phyloP scores from a whole-genome alignment of 2,329 filamentous ascomycete genomes.

The Karstenula rhodostoma region DNA sequence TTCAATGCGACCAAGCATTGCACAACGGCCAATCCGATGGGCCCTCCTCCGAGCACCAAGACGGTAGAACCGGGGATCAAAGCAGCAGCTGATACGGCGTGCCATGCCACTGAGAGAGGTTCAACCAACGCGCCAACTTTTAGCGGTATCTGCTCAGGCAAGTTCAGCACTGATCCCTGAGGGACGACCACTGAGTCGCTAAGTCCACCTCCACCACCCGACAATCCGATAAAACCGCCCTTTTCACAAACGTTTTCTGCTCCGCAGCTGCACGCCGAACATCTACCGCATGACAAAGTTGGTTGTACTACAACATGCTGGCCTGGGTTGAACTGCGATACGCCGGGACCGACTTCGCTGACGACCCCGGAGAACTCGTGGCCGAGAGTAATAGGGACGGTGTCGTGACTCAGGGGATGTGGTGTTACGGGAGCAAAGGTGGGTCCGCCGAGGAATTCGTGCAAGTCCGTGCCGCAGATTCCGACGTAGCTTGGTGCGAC shows the following conservation, averaged over 20 bases:
- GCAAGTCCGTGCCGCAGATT: slow-evolving; percentile 62
- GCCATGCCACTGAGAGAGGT: slow-evolving; percentile 70
- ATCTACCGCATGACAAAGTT: slow-evolving; percentile 65
- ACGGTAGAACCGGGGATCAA: slow-evolving; percentile 58
- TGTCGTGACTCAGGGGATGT: slow-evolving; percentile 66
- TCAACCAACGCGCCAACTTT: slow-evolving; percentile 68
- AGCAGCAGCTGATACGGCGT: slow-evolving; percentile 63
- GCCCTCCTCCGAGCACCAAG: slow-evolving; percentile 68
- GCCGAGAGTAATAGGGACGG: slow-evolving; percentile 67
- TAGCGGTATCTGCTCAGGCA: slow-evolving; percentile 62
- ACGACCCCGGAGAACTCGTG: slow-evolving; percentile 72
- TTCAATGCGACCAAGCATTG: slow-evolving; percentile 65
- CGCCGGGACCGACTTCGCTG: slow-evolving; percentile 63
- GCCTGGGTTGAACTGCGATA: slow-evolving; percentile 59
- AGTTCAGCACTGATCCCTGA: slow-evolving; percentile 56
- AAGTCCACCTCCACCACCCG: slow-evolving; percentile 63
- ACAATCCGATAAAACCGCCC: slow-evolving; percentile 62
- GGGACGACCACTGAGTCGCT: slow-evolving; percentile 64
- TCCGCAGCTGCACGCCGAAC: slow-evolving; percentile 62
- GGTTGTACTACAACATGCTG: slow-evolving; percentile 68
- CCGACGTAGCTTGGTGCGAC: slow-evolving; percentile 59
- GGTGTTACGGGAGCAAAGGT: slow-evolving; percentile 60
- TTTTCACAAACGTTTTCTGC: slow-evolving; percentile 67
- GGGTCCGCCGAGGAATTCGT: slow-evolving; percentile 61
- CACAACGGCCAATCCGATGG: slow-evolving; percentile 68